Evolutionary conservation across 164 flowering plant genomes (phyloP).

Genomic region (Cinnamomum micranthum): DNA sequence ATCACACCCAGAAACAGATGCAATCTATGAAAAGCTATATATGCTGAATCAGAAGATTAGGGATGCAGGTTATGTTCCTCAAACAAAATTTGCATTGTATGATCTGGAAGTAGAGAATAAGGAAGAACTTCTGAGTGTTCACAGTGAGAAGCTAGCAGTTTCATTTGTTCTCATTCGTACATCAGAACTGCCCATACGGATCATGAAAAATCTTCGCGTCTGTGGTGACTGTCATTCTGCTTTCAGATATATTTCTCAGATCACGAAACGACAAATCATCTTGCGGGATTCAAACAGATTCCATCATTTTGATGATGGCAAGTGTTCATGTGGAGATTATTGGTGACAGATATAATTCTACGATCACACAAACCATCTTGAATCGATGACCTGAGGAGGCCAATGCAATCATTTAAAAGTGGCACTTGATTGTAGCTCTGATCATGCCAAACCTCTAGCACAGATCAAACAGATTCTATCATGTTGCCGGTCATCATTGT

Average conservation of each 20-base stretch:
- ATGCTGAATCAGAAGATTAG: conserved; percentile 61
- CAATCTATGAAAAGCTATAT: conserved; percentile 57
- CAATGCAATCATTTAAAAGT: no score
- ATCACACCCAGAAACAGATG: conserved; percentile 63
- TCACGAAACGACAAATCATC: conserved; percentile 54
- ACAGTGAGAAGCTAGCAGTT: conserved; percentile 86
- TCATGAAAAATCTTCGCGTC: conserved; percentile 82
- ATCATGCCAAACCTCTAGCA: no score
- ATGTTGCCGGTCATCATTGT: no score
- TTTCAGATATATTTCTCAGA: conserved; percentile 60
- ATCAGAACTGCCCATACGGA: conserved; percentile 64
- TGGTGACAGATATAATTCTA: conserved; percentile 39
- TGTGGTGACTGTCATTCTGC: conserved; percentile 92
- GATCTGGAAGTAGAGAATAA: conserved; percentile 82
- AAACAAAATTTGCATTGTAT: conserved; percentile 59
- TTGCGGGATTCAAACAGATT: conserved; percentile 79
- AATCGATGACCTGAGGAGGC: no score
- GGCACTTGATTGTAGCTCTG: no score
- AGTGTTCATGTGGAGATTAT: conserved; percentile 79
- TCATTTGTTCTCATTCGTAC: conserved; percentile 71
- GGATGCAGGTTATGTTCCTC: conserved; percentile 70
- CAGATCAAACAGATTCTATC: no score
- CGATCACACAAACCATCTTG: no score
- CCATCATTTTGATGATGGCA: conserved; percentile 81
- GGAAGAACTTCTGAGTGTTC: conserved; percentile 74